These are phyloP conservation scores for Mortierella sp. DNA, from an alignment of 371 early-diverging fungal genomes.

Conservation along the genomic window DNA sequence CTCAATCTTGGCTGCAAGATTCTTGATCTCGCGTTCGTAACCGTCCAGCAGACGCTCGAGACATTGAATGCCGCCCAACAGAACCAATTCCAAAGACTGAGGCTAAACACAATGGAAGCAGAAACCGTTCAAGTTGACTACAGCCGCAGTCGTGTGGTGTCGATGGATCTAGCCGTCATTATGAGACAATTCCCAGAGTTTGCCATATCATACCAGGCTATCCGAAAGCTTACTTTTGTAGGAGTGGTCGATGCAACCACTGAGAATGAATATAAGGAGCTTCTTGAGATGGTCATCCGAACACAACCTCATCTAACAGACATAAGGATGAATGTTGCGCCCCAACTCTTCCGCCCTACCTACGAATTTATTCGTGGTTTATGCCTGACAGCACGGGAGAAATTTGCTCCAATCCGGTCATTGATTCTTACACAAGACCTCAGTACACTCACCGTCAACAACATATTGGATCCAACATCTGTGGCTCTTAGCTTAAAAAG, in stretches of 20 bases:
- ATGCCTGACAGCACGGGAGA: neutral
- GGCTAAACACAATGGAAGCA: neutral
- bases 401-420: neutral
- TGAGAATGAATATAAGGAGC: neutral
- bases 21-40: neutral
- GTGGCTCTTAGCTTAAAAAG: neutral
- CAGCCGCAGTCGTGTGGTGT: neutral
- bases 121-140: neutral
- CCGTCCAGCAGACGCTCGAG: neutral
- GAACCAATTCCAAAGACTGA: slow-evolving; percentile 2
- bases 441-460: neutral
- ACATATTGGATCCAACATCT: slow-evolving; percentile 1
- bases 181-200: neutral
- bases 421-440: neutral
- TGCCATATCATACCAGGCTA: neutral
- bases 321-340: neutral
- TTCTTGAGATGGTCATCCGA: neutral
- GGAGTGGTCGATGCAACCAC: neutral
- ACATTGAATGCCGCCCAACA: neutral
- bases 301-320: neutral
- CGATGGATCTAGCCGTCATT: neutral
- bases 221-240: neutral
- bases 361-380: slow-evolving; percentile 3
- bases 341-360: neutral
- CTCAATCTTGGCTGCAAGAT: neutral